Evolutionary conservation across 805 yeast genomes (phyloP).

Genomic region (Nakazawaea holstii): DNA sequence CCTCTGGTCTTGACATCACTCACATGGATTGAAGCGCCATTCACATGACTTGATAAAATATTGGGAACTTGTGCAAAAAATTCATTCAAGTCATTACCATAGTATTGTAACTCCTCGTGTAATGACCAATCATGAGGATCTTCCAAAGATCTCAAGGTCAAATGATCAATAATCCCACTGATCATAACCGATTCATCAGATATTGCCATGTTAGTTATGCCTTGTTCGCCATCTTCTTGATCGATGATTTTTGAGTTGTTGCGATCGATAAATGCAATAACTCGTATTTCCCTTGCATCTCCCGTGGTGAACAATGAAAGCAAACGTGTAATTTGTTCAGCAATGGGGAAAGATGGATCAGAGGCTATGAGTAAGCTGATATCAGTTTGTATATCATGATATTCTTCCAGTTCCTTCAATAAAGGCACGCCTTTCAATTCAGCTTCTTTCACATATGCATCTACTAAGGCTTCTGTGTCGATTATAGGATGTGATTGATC

Average conservation of each 20-base stretch:
- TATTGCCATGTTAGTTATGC: conserved; percentile 9
- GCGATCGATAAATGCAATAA: conserved; percentile 46
- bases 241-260: conserved; percentile 12
- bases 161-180: conserved; percentile 61
- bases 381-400: conserved; percentile 3
- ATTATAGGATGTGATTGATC: conserved; percentile 34
- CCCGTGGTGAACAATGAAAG: conserved; percentile 37
- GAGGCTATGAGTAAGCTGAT: conserved; percentile 7
- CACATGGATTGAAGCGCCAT: conserved; percentile 24
- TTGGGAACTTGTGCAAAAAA: conserved; percentile 13
- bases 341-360: background rate
- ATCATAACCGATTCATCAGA: conserved; percentile 34
- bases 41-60: background rate
- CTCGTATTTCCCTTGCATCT: conserved; percentile 56
- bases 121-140: conserved; percentile 14
- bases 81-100: conserved; percentile 17
- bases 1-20: conserved; percentile 63
- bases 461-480: conserved; percentile 6
- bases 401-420: conserved; percentile 10
- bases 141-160: conserved; percentile 23
- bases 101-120: conserved; percentile 15
- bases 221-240: conserved; percentile 4
- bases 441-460: conserved; percentile 1
- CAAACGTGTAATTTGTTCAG: conserved; percentile 30
- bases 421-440: conserved; percentile 9